Base-by-base conservation (phyloP, 2,329 filamentous ascomycete species). In the Hysterium pulicare region DNA sequence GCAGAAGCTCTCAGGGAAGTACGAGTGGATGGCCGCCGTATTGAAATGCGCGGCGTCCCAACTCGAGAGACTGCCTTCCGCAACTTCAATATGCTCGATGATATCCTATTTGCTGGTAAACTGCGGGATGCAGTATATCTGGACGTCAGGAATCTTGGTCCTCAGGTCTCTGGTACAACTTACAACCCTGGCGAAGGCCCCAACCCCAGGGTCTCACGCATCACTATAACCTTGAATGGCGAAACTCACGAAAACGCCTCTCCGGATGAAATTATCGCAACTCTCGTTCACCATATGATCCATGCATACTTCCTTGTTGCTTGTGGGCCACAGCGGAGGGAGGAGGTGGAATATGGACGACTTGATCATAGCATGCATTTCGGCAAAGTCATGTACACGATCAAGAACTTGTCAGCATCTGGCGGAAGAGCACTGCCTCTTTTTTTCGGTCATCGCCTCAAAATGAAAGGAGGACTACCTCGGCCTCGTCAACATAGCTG, bases 221-320 rank as follows among this genome's bases (percentile, higher is more conserved):
- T 71, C n/a, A 64, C 61, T 19, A 63, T 72, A 37, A 36, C 62
- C n/a, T 44, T 65, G n/a, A 64, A 66, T 31, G 22, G 34, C 4
- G 42, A 51, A 11, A 40, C 49, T 7, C 48, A 63, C 16, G 43
- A 52, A 10, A 51, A 57, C 10, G 58, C 50, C 3, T 50, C 48
- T 16, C 52, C 64, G 4, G 57, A 62, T 35, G 57, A 67, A 9
- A 52, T 69, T 20, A 46, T 71, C 11, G 66, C 64, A 13, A 56
- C 50, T 5, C 48, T 71, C 31, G 62, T 72, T 5, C 70, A 72
- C 42, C 70, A 72, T 33, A 72, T 72, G 69, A 70, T 71, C 26
- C 69, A 72, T 38, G 69, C 68, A 11, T 72, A 66, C 50, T 69
- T 71, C 42, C 56, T 71, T 3, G 55, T 71, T n/a, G 63, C 64